Percentiles rank a stretch among this genome's conserved stretches.
These are phyloP conservation scores for Effrenium voratum DNA, from an alignment of 73 alveolate genomes.

Conservation along the genomic window DNA sequence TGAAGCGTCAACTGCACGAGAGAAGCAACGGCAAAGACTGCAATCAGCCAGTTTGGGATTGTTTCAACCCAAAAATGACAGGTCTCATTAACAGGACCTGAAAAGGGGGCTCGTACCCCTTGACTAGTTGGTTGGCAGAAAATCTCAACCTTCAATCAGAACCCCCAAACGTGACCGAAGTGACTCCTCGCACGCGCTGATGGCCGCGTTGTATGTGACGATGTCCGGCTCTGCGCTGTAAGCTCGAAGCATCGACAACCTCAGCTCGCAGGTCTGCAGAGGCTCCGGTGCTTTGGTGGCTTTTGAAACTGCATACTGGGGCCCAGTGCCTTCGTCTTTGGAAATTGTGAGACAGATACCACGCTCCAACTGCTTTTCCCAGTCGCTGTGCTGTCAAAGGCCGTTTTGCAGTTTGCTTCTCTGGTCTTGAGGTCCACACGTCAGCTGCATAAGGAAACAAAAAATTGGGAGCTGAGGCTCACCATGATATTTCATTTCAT, in stretches of 20 bases:
- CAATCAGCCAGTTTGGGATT: background rate
- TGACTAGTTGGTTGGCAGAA: background rate
- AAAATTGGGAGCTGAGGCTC: too few relatives aligned
- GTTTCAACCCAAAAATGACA: background rate
- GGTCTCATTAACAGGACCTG: background rate
- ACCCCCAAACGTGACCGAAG: too few relatives aligned
- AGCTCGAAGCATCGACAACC: background rate
- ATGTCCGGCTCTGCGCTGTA: background rate
- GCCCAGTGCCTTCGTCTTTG: background rate
- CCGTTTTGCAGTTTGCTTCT: background rate
- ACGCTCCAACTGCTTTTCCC: background rate
- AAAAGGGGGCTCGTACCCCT: background rate
- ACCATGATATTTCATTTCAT: too few relatives aligned
- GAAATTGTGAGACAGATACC: background rate
- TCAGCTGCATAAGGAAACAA: too few relatives aligned
- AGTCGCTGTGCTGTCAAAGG: background rate
- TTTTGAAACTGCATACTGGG: background rate
- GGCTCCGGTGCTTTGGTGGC: background rate
- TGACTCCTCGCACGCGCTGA: constrained; percentile 22
- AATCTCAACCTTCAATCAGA: background rate
- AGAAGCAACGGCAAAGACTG: background rate
- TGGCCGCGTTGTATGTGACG: constrained; percentile 27
- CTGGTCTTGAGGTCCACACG: too few relatives aligned
- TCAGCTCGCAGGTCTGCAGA: background rate
- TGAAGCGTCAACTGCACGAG: background rate